Percentiles rank a stretch among this genome's conserved stretches.
These are phyloP conservation scores for Elsinoe necatrix DNA, from an alignment of 2,329 filamentous ascomycete genomes.

Conservation along the genomic window DNA sequence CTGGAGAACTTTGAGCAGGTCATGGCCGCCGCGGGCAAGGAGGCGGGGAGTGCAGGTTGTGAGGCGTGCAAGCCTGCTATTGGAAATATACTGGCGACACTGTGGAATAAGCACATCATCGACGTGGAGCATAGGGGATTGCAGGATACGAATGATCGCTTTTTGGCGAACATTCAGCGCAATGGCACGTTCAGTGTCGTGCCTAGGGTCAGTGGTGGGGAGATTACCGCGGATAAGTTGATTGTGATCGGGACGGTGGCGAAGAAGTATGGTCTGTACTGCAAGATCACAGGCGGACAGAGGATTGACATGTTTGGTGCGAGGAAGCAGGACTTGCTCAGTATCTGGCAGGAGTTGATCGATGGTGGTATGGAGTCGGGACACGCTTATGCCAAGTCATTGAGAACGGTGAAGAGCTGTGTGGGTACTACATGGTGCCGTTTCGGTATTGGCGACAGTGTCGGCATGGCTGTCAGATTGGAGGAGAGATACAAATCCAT, in stretches of 20 bases:
- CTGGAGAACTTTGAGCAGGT: conserved; percentile 64
- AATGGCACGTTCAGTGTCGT: conserved; percentile 88
- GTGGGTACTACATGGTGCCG: conserved; percentile 89
- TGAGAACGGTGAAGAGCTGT: conserved; percentile 85
- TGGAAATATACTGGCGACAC: conserved; percentile 68
- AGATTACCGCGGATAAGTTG: conserved; percentile 80
- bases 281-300: conserved; percentile 86
- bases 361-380: conserved; percentile 84
- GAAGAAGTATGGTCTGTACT: conserved; percentile 75
- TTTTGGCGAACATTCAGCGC: conserved; percentile 80
- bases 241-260: conserved; percentile 77
- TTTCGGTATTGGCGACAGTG: conserved; percentile 80
- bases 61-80: conserved; percentile 80
- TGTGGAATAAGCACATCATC: conserved; percentile 80
- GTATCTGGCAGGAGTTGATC: conserved; percentile 73
- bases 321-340: conserved; percentile 72
- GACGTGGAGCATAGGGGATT: conserved; percentile 61
- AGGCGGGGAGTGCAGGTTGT: conserved; percentile 65
- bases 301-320: conserved; percentile 91
- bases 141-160: conserved; percentile 86
- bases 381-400: conserved; percentile 81
- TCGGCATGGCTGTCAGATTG: conserved; percentile 78
- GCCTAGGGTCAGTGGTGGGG: conserved; percentile 71
- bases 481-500: conserved; percentile 91
- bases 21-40: conserved; percentile 69